A percentile compares a stretch with the other conserved stretches of the same genome.
Conservation (phyloP, 352 stramenopile species). For the Aphanomyces cochlioides region DNA sequence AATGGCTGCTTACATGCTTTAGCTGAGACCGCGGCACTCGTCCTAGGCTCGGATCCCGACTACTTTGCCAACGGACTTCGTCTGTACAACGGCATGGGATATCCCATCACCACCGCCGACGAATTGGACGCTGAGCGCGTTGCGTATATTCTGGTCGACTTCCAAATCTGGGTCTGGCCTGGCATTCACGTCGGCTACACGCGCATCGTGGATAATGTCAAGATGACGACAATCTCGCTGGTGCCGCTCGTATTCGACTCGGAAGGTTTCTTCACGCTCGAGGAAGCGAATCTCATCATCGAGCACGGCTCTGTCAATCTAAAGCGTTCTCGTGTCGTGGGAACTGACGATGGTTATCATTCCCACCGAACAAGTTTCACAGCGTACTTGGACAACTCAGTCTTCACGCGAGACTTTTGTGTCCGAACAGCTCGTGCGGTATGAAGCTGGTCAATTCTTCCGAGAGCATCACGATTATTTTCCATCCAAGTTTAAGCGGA, state of each 20-base stretch:
- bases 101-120: no score
- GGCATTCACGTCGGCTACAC: conserved; percentile 59
- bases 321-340: conserved; percentile 57
- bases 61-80: no score
- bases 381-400: conserved; percentile 48
- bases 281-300: conserved; percentile 62
- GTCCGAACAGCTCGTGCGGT: conserved; percentile 63
- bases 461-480: conserved; percentile 76
- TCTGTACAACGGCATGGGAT: no score
- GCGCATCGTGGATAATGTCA: conserved; percentile 45
- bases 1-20: no score
- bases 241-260: conserved; percentile 59
- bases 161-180: conserved; percentile 71
- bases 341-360: conserved; percentile 47
- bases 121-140: no score
- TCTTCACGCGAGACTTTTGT: conserved; percentile 61
- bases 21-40: no score
- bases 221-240: conserved; percentile 58
- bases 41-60: no score
- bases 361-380: conserved; percentile 61
- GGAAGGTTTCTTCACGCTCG: conserved; percentile 54
- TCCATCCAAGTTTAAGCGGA: conserved; percentile 63
- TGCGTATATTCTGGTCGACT: conserved; percentile 68
- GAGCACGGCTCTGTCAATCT: conserved; percentile 46
- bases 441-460: conserved; percentile 67